Evolutionary conservation across 2,329 filamentous ascomycete species (phyloP), one percentile per base, ranked within the genome.

Genomic region (Fusarium cicatricum): DNA sequence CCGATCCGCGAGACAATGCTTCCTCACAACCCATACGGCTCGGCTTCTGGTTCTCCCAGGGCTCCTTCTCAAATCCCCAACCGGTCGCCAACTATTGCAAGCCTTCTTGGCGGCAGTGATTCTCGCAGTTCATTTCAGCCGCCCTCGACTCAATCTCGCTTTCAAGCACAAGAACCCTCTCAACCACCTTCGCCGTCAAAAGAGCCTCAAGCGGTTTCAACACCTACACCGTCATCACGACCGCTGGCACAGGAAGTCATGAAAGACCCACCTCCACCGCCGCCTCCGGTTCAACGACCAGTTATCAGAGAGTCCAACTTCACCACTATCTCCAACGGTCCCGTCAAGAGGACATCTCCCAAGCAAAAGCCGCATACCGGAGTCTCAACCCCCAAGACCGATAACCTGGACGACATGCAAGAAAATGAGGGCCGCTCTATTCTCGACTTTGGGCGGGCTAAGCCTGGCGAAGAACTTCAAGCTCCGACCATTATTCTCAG

Each of bases 11-110:
- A 85, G 68, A 90, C 85, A 3, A 85, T 88, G 71, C 68, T 84
- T 39, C 67, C 81, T 62, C 77, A 82, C 71, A 75, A 83, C 74
- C 70, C 80, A 60, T 77, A 79, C 43, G 71, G 61, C 14, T 70
- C 81, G 4, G 71, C 82, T 50, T 78, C 73, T 19, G 72, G 78
- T 28, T 86, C 84, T 8, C 84, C 84, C n/a, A 78, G 81, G 40
- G 72, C 67, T 14, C 68, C 73, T 11, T 62, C 70, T n/a, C 73
- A 74, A 40, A 66, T 71, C 40, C 65, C 71, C 11, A 72, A 70
- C 47, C 73, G 68, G 33, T 97, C 94, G 5, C 93, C 94, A 1
- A 94, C 94, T 3, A 97, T 97, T 65, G 89, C 92, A 6, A 96
- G 91, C 75, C 83, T 97, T 52, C 91, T 97, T 44, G 92, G 52